A percentile compares a stretch with the other conserved stretches of the same genome.
These are phyloP conservation scores for Fraxinus xanthoxyloides DNA, from an alignment of 305 asterid species.

Conservation along the genomic window DNA sequence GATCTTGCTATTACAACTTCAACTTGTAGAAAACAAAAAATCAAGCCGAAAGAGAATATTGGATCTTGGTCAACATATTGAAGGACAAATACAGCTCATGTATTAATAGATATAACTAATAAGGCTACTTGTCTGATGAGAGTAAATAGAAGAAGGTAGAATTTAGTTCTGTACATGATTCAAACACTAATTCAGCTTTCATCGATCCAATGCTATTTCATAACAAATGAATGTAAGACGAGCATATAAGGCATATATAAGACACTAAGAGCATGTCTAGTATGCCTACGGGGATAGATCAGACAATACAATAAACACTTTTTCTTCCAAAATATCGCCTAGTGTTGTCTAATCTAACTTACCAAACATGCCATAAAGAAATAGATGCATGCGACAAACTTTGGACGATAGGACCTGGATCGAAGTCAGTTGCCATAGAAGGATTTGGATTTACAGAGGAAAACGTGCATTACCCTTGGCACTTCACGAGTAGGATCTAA, in stretches of 20 bases:
- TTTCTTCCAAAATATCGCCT: not conserved
- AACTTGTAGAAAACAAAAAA: not conserved
- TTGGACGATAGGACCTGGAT: not conserved
- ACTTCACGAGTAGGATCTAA: conserved; percentile 68
- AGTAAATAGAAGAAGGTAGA: conserved; percentile 3
- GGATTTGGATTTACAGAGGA: conserved; percentile 30
- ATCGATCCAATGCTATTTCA: conserved; percentile 25
- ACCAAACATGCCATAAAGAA: not conserved
- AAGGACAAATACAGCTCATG: conserved; percentile 1
- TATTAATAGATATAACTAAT: not conserved
- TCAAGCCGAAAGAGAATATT: conserved; percentile 8
- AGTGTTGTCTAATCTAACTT: not conserved
- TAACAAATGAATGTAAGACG: conserved; percentile 8
- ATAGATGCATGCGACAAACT: conserved; percentile 13
- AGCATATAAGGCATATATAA: conserved; percentile 28
- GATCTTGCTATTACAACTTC: not conserved
- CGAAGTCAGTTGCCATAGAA: not conserved
- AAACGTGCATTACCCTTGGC: not conserved
- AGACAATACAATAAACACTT: not conserved
- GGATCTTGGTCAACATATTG: not conserved
- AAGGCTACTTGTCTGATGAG: not conserved
- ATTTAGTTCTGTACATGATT: conserved; percentile 21
- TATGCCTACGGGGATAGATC: not conserved
- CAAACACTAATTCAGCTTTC: conserved; percentile 8
- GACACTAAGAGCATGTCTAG: not conserved